phyloP scores from a whole-genome alignment of 768 basidiomycete species.

The Auricularia sp. region DNA sequence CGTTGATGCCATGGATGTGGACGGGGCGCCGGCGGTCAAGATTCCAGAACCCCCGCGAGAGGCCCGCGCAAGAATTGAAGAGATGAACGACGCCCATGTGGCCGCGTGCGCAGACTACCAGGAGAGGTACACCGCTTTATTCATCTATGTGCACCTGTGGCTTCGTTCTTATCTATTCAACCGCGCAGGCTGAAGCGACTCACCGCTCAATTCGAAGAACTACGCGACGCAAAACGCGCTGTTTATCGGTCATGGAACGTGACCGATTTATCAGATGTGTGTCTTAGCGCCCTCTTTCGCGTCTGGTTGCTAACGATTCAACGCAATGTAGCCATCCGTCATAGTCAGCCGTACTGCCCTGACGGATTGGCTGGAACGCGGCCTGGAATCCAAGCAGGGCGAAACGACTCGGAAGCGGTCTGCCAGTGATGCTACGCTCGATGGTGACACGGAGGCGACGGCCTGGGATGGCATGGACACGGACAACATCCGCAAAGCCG shows the following conservation, averaged over 20 bases:
- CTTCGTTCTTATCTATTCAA: constrained; percentile 16
- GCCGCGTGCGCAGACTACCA: constrained; percentile 40
- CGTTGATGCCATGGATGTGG: neutral
- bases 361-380: constrained; percentile 46
- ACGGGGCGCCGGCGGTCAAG: neutral
- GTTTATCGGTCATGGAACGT: constrained; percentile 59
- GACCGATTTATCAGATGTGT: constrained; percentile 37
- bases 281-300: constrained; percentile 3
- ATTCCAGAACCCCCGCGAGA: constrained; percentile 40
- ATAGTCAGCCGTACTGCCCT: constrained; percentile 54
- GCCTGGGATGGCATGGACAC: neutral
- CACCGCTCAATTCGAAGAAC: constrained; percentile 35
- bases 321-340: constrained; percentile 34
- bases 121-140: constrained; percentile 28
- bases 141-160: constrained; percentile 5
- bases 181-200: constrained; percentile 27
- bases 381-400: constrained; percentile 3
- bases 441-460: neutral
- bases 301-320: neutral
- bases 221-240: constrained; percentile 42
- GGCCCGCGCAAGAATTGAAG: constrained; percentile 43
- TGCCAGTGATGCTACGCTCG: neutral
- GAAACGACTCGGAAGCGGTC: neutral
- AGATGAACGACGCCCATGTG: constrained; percentile 46
- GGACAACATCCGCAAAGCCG: constrained; percentile 5